Evolutionary conservation across 1,284 basidiomycete genomes (phyloP), one percentile per base, ranked within the genome.

Genomic region (Malassezia furfur): DNA sequence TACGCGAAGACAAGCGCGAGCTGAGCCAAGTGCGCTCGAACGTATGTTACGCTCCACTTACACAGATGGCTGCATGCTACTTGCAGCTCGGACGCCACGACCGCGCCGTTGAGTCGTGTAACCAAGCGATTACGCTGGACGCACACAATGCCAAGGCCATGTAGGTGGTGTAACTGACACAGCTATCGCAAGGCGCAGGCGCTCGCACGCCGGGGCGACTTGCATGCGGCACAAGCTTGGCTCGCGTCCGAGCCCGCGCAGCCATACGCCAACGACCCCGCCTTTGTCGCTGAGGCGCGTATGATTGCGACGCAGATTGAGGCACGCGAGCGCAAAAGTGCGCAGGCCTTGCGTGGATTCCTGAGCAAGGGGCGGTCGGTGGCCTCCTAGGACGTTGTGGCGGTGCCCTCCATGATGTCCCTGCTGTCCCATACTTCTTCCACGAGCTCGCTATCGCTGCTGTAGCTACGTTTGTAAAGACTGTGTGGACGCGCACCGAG

Each of bases 61-160:
- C 39, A 5, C 38, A 60, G 59, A 60, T 60, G 59, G 53, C 59
- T 22, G 59, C 59, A 12, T 60, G 59, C 46, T 56, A 57, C n/a
- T 31, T 60, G 8, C 37, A 52, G 10, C 50, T 37, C 10, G 39
- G 21, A 22, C 55, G 50, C 31, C 57, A 46, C 40, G 49, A 51
- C 36, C 44, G 51, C 7, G 59, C 59, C 21, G 10, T 53, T 17
- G 46, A 57, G 14, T 40, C 32, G 4, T 50, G 48, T 12, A 44
- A 60, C n/a, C 40, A 56, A 21, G 56, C 54, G 2, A 21, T 57
- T 9, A 37, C 37, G 9, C n/a, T 35, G 28, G 55, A 60, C 32
- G 17, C 50, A 10, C 7, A 48, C 9, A 57, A 60, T 39, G 25
- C 25, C 25, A 60, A 60, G 22, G 58, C 58, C 14, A 49, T 50